A percentile compares a stretch with the other conserved stretches of the same genome.
phyloP scores from a whole-genome alignment of 2,329 filamentous ascomycete genomes.

The Colletotrichum higginsianum region DNA sequence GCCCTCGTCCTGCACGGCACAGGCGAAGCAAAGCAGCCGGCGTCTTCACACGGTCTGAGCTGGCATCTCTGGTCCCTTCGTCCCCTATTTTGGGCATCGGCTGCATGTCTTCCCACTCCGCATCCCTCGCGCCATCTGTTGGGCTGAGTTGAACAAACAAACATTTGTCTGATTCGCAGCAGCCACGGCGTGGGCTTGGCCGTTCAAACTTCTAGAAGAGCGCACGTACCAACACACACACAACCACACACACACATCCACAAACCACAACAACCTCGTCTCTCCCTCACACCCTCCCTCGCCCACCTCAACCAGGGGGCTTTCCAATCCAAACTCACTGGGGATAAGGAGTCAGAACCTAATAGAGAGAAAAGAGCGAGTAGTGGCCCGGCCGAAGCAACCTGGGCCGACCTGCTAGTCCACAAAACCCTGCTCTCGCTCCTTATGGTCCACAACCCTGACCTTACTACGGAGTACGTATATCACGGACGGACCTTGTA shows the following conservation, averaged over 20 bases:
- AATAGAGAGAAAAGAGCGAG: conserved; percentile 14
- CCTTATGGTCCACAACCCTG: conserved; percentile 10
- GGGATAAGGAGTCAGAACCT: conserved; percentile 20
- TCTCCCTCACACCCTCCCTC: conserved; percentile 5
- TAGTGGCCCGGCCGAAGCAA: conserved; percentile 12
- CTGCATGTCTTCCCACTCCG: conserved; percentile 4
- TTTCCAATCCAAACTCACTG: background rate
- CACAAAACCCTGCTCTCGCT: conserved; percentile 8
- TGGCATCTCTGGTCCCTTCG: background rate
- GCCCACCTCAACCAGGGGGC: background rate
- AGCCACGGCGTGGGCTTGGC: conserved; percentile 6
- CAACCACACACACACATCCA: background rate
- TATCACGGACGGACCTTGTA: background rate
- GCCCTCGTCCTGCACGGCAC: conserved; percentile 16
- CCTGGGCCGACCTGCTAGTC: conserved; percentile 6
- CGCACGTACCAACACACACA: conserved; percentile 12
- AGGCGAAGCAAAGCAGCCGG: conserved; percentile 12
- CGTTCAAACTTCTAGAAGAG: conserved; percentile 18
- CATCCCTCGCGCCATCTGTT: background rate
- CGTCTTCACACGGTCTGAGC: conserved; percentile 28
- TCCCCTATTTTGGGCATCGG: background rate
- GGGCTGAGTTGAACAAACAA: conserved; percentile 23
- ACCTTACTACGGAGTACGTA: conserved; percentile 20
- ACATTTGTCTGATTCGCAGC: conserved; percentile 6
- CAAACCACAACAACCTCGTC: background rate